Conservation (phyloP, 495 filamentous ascomycete genomes). For the Hyaloscypha finlandica region DNA sequence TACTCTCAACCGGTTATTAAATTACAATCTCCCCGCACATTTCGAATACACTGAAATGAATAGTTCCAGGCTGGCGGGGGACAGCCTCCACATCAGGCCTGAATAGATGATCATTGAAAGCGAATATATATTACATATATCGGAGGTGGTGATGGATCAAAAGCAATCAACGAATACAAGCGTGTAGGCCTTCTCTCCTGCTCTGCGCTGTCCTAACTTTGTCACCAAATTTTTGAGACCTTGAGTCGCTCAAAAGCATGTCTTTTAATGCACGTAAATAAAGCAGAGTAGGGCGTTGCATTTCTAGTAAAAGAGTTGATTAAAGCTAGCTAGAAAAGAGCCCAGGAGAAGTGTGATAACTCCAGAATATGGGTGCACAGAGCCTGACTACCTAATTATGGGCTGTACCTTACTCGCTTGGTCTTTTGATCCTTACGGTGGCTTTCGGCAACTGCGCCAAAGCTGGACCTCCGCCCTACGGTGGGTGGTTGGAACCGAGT, state of each 20-base stretch:
- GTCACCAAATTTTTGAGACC: conserved; percentile 1
- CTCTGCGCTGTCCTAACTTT: conserved; percentile 13
- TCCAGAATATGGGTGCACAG: no score
- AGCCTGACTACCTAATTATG: no score
- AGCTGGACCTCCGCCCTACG: no score
- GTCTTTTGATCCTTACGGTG: no score
- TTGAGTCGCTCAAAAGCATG: conserved; percentile 22
- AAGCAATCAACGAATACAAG: conserved; percentile 18
- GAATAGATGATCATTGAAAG: conserved; percentile 20
- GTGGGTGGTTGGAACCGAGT: no score
- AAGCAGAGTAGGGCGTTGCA: no score
- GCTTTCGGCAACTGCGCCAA: no score
- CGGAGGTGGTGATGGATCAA: conserved; percentile 23
- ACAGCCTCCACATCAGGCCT: conserved; percentile 28
- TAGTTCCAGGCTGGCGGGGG: conserved; percentile 25
- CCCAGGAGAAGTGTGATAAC: no score
- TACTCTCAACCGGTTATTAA: conserved; percentile 10
- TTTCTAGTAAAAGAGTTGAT: no score
- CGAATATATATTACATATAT: conserved; percentile 24
- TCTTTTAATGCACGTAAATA: no score
- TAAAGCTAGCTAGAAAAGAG: no score
- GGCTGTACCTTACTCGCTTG: no score
- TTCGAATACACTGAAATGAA: conserved; percentile 25
- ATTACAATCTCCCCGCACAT: conserved; percentile 26
- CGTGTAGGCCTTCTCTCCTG: conserved; percentile 18